Base-by-base conservation (phyloP, 306 rosid species). In the Malus fusca region DNA sequence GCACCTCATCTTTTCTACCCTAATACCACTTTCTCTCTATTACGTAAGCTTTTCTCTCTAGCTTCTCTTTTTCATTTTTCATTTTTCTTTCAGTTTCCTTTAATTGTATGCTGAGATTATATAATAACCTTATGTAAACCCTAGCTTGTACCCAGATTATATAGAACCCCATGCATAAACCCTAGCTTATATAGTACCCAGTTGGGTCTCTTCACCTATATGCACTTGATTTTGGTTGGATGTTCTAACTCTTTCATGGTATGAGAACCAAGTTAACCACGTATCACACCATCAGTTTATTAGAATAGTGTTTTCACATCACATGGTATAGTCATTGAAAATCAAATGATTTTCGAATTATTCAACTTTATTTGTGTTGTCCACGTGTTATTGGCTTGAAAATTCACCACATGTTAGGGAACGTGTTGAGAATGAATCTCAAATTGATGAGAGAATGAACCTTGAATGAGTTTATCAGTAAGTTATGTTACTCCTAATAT, bases 1-100 rank as follows among this genome's bases (percentile, higher is more conserved):
- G 86, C 90, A 8, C 87, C 92, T 25, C 83, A 83, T 42, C 86
- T 95, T 86, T 79, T 91, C 71, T 46, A 68, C 52, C 60, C 71
- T 31, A 76, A 81, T 60, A 84, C 82, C 79, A 33, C 71, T 59
- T 59, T 80, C 6, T 73, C 90, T 56, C 77, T 78, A 56, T 44
- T 83, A 14, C 78, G 98, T 89, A 88, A 84, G 84, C 35, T 66
- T 53, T 35, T 25, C 3, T 23, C 42, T 10, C 28, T 40, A 31
- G 3, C 17, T n/a, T 22, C 8, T 67, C 48, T 40, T 69, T 2
- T 4, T 60, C 8, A 30, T 17, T 63, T 18, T 30, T 63, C 74
- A 8, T 2, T 6, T 43, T 58, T 65, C 52, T 55, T 19, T 56
- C 28, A 14, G 21, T 76, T 12, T 14, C 40, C 23, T 21, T 48